Conservation (phyloP, 2,329 filamentous ascomycete species). For the Microdochium trichocladiopsis region DNA sequence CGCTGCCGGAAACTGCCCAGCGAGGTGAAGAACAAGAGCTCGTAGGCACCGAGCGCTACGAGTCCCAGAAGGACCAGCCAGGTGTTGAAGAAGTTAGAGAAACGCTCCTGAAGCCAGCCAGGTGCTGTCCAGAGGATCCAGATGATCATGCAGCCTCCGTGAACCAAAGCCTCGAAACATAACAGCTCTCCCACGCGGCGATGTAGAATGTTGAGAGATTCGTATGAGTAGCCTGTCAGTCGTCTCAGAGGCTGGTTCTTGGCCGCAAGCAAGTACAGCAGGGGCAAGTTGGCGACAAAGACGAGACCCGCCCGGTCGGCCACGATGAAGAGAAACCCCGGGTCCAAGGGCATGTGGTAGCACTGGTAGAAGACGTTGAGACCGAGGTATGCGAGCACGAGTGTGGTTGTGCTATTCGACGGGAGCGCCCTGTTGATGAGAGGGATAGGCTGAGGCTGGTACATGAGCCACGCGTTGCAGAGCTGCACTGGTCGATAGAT, state of each 20-base stretch:
- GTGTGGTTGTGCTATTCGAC: slow-evolving; percentile 46
- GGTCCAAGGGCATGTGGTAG: slow-evolving; percentile 38
- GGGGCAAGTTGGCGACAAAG: slow-evolving; percentile 39
- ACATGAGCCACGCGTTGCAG: slow-evolving; percentile 32
- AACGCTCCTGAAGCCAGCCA: slow-evolving; percentile 30
- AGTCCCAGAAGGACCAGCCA: slow-evolving; percentile 47
- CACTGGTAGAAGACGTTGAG: slow-evolving; percentile 53
- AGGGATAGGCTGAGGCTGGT: slow-evolving; percentile 50
- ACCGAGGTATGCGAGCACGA: slow-evolving; percentile 40
- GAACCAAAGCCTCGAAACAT: slow-evolving; percentile 51
- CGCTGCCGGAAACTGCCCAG: slow-evolving; percentile 50
- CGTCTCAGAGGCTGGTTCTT: slow-evolving; percentile 58
- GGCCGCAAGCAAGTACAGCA: slow-evolving; percentile 56
- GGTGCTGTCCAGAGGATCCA: slow-evolving; percentile 47
- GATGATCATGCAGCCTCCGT: slow-evolving; percentile 45
- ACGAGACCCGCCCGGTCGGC: slow-evolving; percentile 49
- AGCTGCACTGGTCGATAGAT: neutral
- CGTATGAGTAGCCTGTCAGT: slow-evolving; percentile 58
- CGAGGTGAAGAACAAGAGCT: slow-evolving; percentile 55
- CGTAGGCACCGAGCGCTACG: slow-evolving; percentile 48
- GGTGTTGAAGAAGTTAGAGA: slow-evolving; percentile 42
- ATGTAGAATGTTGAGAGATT: slow-evolving; percentile 59
- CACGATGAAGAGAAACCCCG: slow-evolving; percentile 47
- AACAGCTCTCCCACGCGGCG: slow-evolving; percentile 55
- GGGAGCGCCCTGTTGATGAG: slow-evolving; percentile 50